A percentile compares a stretch with the other conserved stretches of the same genome.
Evolutionary conservation across 768 basidiomycete species (phyloP).

Genomic region (Boletus vinaceobasis): DNA sequence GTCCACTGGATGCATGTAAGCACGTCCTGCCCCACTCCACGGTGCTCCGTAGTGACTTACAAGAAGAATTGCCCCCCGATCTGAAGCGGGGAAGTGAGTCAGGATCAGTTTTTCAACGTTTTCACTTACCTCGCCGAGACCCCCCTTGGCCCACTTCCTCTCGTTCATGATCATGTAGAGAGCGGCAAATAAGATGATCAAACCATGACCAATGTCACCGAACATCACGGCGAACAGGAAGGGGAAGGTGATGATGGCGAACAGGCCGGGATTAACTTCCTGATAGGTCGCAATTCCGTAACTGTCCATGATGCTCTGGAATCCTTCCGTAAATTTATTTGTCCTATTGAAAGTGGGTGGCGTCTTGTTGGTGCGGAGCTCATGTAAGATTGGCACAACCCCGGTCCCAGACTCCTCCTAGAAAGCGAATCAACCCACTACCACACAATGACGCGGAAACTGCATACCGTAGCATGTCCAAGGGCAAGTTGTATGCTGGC

Average conservation of each 20-base stretch:
- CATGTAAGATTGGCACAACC: constrained; percentile 88
- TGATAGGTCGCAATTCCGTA: constrained; percentile 95
- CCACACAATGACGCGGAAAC: not conserved
- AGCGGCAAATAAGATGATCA: constrained; percentile 74
- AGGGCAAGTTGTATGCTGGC: constrained; percentile 81
- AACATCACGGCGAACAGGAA: constrained; percentile 99
- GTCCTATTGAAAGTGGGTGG: constrained; percentile 95
- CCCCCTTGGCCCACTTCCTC: constrained; percentile 66
- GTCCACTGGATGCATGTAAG: constrained; percentile 59
- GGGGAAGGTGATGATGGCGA: constrained; percentile 90
- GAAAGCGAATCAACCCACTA: not conserved
- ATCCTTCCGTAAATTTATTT: constrained; percentile 94
- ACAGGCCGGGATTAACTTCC: constrained; percentile 95
- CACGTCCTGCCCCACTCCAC: constrained; percentile 3
- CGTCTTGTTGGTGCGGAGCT: constrained; percentile 82
- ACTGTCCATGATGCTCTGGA: constrained; percentile 97
- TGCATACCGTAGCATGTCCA: constrained; percentile 74
- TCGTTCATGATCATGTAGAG: constrained; percentile 86
- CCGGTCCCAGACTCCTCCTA: constrained; percentile 89
- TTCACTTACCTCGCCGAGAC: constrained; percentile 66
- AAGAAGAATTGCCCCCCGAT: constrained; percentile 89
- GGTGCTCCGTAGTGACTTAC: constrained; percentile 46
- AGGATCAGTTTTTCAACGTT: not conserved
- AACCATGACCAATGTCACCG: constrained; percentile 96
- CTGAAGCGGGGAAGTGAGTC: constrained; percentile 35